A percentile compares a stretch with the other conserved stretches of the same genome.
phyloP scores from a whole-genome alignment of 2,329 filamentous ascomycete species.

The Exophiala dermatitidis region DNA sequence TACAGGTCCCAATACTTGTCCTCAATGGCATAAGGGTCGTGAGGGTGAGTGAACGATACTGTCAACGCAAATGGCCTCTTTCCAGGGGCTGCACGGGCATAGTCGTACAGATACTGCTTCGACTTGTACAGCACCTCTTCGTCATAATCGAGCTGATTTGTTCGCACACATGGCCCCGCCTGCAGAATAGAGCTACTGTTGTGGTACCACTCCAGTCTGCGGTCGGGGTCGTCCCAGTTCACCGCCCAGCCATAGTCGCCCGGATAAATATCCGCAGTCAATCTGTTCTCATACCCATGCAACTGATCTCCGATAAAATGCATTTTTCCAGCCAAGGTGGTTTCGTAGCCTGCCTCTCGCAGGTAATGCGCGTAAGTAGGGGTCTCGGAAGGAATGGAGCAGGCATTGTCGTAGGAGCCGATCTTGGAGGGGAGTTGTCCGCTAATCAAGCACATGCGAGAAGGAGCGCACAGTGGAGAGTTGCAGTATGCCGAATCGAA shows the following conservation, averaged over 20 bases:
- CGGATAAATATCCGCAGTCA: conserved; percentile 94
- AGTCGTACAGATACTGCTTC: conserved; percentile 82
- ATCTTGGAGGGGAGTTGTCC: conserved; percentile 88
- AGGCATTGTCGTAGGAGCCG: conserved; percentile 84
- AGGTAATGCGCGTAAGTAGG: conserved; percentile 92
- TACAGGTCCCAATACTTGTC: conserved; percentile 91
- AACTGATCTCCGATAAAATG: conserved; percentile 94
- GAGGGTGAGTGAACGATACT: conserved; percentile 86
- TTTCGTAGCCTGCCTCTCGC: conserved; percentile 77
- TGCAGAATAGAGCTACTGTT: conserved; percentile 91
- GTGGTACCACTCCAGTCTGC: conserved; percentile 87
- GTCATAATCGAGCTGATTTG: conserved; percentile 92
- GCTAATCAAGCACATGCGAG: conserved; percentile 89
- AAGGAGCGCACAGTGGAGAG: conserved; percentile 84
- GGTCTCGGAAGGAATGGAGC: conserved; percentile 72
- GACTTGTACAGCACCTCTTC: conserved; percentile 93
- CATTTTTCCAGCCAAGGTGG: conserved; percentile 90
- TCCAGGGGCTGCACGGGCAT: conserved; percentile 66
- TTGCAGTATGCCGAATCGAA: conserved; percentile 95
- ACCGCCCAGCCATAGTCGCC: conserved; percentile 92
- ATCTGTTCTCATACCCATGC: conserved; percentile 83
- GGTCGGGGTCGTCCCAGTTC: conserved; percentile 81
- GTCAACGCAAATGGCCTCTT: conserved; percentile 79
- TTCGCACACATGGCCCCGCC: conserved; percentile 78
- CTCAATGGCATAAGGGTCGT: conserved; percentile 92